These are phyloP conservation scores for Penicillium simplicissimum DNA, from an alignment of 495 filamentous ascomycete species.

Conservation along the genomic window DNA sequence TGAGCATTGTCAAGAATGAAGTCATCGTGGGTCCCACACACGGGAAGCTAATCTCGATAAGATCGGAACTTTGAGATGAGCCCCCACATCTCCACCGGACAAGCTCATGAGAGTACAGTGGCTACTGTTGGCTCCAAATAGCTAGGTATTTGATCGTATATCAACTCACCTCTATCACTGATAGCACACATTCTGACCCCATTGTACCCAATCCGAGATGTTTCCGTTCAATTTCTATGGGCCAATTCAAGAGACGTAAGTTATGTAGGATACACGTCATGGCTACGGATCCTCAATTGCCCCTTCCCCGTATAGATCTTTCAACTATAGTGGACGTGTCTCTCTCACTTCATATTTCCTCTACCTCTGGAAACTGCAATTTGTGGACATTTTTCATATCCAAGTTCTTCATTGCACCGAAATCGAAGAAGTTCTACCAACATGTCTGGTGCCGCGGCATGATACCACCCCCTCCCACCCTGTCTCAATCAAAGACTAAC, in stretches of 20 bases:
- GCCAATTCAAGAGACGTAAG: neutral
- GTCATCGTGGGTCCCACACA: neutral
- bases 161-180: too few relatives aligned
- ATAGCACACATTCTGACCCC: too few relatives aligned
- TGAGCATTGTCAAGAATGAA: neutral
- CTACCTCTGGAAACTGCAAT: neutral
- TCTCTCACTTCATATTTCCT: neutral
- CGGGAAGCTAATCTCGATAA: neutral
- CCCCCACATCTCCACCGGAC: neutral
- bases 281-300: neutral
- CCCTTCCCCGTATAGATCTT: neutral
- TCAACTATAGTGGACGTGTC: neutral
- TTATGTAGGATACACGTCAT: constrained; percentile 1
- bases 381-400: neutral
- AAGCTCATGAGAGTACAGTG: neutral
- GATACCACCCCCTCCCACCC: neutral
- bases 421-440: neutral
- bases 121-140: too few relatives aligned
- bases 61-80: neutral
- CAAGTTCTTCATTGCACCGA: neutral
- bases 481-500: neutral
- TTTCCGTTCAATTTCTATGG: too few relatives aligned
- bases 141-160: too few relatives aligned
- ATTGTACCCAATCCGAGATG: too few relatives aligned
- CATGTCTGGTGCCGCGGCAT: constrained; percentile 1